Evolutionary conservation across 2,329 filamentous ascomycete species (phyloP), one percentile per base, ranked within the genome.

Genomic region (Diplodia corticola): DNA sequence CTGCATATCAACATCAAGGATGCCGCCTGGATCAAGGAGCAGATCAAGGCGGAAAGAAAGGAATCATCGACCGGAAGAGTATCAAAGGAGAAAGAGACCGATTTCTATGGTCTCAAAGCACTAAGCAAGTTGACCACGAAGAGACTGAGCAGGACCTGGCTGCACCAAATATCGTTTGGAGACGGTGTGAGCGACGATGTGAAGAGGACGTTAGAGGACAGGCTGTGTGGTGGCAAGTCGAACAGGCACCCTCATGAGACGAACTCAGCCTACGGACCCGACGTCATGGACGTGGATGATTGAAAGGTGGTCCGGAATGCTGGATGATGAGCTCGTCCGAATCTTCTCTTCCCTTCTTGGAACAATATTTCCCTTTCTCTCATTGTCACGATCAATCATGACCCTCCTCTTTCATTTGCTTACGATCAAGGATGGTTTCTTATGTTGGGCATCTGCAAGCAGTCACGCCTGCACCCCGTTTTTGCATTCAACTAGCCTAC

Each of bases 1-100:
- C 40, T 65, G 37, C 50, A 50, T n/a, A 49, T 65, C 51, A 57
- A 57, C 12, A 24, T 65, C n/a, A 44, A 30, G 12, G 63, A 65
- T 28, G 37, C 40, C 4, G 50, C 17, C 5, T 65, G 63, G 63
- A n/a, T 46, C 37, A 40, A 48, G 20, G 24, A 20, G 28, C 37
- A 55, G 33, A 0, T 54, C 15, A 30, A 22, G 17, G 24, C 28
- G 12, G 37, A 49, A 7, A 51, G n/a, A n/a, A 26, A 54, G 28
- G 30, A 26, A 15, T 37, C 51, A n/a, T 33, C 24, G 4, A 6
- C 28, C 30, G 30, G 22, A 5, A 26, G 17, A n/a, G 20, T 6
- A n/a, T 17, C 26, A 4, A 46, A 22, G 17, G 13, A 20, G 2
- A 49, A 35, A 28, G 57, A 30, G 10, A 20, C 17, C 1, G 61